Evolutionary conservation across 2,329 filamentous ascomycete genomes (phyloP).

Genomic region (Orbilia quercus): DNA sequence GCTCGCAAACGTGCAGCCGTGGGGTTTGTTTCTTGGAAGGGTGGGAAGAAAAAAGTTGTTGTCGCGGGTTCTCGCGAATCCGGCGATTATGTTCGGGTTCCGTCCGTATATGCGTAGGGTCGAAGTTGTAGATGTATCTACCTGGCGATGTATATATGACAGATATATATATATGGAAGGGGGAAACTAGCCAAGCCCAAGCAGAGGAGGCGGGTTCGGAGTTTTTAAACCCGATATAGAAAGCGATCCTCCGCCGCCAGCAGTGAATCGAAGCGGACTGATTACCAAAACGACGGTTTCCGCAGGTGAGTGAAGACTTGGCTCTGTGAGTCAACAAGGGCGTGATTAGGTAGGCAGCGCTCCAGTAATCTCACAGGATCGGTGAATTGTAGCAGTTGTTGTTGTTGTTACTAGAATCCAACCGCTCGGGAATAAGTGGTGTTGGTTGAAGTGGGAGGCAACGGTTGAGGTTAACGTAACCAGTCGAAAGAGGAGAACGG

Average conservation of each 20-base stretch:
- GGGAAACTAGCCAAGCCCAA: conserved; percentile 4
- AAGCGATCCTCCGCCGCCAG: conserved; percentile 37
- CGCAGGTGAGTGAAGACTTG: conserved; percentile 22
- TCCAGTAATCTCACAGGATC: conserved; percentile 49
- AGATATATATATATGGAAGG: conserved; percentile 13
- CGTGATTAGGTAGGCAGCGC: conserved; percentile 48
- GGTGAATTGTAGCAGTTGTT: conserved; percentile 29
- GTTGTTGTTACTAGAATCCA: conserved; percentile 17
- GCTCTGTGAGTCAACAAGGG: conserved; percentile 44
- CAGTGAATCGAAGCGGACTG: conserved; percentile 6
- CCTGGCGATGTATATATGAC: conserved; percentile 1
- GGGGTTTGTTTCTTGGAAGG: conserved; percentile 25
- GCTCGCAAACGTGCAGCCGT: conserved; percentile 46
- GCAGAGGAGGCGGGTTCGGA: conserved; percentile 16
- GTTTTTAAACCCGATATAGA: conserved; percentile 36
- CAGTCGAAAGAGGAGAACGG: conserved; percentile 48
- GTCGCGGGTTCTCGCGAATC: conserved; percentile 31
- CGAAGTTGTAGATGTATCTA: conserved; percentile 8
- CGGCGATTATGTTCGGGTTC: conserved; percentile 30
- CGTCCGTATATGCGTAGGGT: conserved; percentile 5
- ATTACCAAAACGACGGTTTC: conserved; percentile 52
- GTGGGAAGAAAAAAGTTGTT: conserved; percentile 19
- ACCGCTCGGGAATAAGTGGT: conserved; percentile 50
- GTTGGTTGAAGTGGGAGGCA: conserved; percentile 55
- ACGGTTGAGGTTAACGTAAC: conserved; percentile 52